Conservation (phyloP, 2,329 filamentous ascomycete genomes). For the Apiospora koreana region DNA sequence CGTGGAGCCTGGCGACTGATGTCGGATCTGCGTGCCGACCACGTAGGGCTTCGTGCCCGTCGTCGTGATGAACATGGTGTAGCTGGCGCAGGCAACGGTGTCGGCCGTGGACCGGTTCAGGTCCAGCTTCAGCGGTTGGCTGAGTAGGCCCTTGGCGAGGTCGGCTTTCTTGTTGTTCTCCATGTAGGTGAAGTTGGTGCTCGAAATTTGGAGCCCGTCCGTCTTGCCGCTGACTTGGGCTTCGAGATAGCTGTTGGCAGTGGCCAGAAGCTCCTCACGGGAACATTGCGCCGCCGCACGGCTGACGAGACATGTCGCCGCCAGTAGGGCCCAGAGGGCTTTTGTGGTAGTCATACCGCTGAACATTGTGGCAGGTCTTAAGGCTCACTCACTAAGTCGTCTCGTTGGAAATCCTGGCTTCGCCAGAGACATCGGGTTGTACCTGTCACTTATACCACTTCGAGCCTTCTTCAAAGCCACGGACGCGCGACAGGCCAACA, state of each 20-base stretch:
- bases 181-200: conserved; percentile 30
- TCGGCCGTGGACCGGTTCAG: conserved; percentile 29
- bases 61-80: conserved; percentile 37
- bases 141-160: conserved; percentile 26
- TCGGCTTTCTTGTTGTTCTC: conserved; percentile 29
- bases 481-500: not conserved
- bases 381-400: not conserved
- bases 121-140: conserved; percentile 26
- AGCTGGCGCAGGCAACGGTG: conserved; percentile 32
- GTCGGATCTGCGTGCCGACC: conserved; percentile 37
- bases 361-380: not conserved
- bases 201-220: conserved; percentile 23
- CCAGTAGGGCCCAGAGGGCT: not conserved
- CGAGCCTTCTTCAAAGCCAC: not conserved
- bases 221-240: conserved; percentile 27
- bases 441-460: not conserved
- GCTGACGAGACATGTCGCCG: not conserved
- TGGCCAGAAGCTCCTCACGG: conserved; percentile 29
- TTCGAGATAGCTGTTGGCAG: conserved; percentile 28
- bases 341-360: not conserved
- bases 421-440: not conserved
- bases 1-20: conserved; percentile 15
- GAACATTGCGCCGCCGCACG: conserved; percentile 25
- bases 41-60: conserved; percentile 34
- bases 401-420: not conserved